Evolutionary conservation across 1,284 basidiomycete species (phyloP).

Genomic region (Ustanciosporium gigantosporum): DNA sequence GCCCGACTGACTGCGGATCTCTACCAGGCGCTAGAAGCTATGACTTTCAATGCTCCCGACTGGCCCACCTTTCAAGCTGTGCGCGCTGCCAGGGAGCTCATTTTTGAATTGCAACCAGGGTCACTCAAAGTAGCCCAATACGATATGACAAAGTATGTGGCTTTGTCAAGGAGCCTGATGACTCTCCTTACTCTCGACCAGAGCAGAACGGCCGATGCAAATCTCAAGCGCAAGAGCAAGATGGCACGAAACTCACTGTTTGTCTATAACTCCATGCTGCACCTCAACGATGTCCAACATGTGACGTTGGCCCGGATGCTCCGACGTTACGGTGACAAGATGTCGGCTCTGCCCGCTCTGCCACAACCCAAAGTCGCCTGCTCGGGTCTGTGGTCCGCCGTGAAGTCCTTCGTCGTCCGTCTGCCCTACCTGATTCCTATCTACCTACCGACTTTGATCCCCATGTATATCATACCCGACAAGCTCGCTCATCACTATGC

Average conservation of each 20-base stretch:
- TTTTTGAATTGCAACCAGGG: constrained; percentile 67
- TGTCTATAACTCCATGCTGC: constrained; percentile 10
- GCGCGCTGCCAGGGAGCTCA: constrained; percentile 82
- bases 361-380: neutral
- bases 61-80: constrained; percentile 87
- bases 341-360: neutral
- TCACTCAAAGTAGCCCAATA: neutral
- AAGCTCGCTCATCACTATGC: constrained; percentile 26
- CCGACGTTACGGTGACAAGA: neutral
- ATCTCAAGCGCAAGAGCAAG: neutral
- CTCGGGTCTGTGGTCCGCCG: neutral
- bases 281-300: constrained; percentile 12
- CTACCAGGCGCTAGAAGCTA: constrained; percentile 71
- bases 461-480: constrained; percentile 23
- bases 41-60: constrained; percentile 87
- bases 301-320: constrained; percentile 4
- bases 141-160: constrained; percentile 15
- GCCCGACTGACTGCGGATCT: constrained; percentile 80
- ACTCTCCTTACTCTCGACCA: constrained; percentile 10
- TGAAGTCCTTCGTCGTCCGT: constrained; percentile 8
- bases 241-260: constrained; percentile 13
- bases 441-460: constrained; percentile 16
- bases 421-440: constrained; percentile 19
- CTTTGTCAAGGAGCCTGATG: constrained; percentile 9
- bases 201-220: neutral